Evolutionary conservation across 257 asterid genomes (phyloP), one percentile per base, ranked within the genome.

Genomic region (Rubia yunnanensis): DNA sequence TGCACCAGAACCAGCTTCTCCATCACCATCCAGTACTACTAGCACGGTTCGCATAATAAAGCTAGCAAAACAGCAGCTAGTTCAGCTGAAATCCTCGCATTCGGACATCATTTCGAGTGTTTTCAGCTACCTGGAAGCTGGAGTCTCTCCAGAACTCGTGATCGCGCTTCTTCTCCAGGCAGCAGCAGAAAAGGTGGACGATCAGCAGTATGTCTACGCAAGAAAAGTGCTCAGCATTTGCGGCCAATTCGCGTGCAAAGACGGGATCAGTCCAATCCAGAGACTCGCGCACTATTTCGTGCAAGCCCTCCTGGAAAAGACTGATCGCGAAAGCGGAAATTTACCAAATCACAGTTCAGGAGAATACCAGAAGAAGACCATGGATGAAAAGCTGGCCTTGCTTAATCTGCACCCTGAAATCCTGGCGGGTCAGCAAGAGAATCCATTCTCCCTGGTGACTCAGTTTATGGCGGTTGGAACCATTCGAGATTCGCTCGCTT

Each of bases 401-500:
- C 60, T 22, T 27, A 30, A 4, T 49, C 26, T 57, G 30, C 17
- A 18, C 14, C 61, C 64, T 0, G 60, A 56, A 15, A 49, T 66
- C 64, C 10, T 79, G 2, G 78, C 80, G 2, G 67, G 72, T 44
- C 83, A 86, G 56, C 74, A 72, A 9, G 71, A 62, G 60, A 62
- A 76, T 1, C 94, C 90, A 7, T 64, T 86, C 18, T 52, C 80
- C 3, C 90, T 82, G 61, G 74, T 84, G 23, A 46, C 73, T 54
- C 80, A 82, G 24, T 86, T 84, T 56, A 46, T 85, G 0, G 84
- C 77, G 23, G 72, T 82, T 44, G 90, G 82, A 65, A 73, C 86
- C 4, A 63, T 84, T 10, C 53, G 80, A 11, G 86, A 86, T 38
- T 70, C 69, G 30, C 32, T 82, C 50, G 72, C 63, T 0, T 72